Conservation (phyloP, 2,329 filamentous ascomycete genomes). For the Talaromyces sp. region DNA sequence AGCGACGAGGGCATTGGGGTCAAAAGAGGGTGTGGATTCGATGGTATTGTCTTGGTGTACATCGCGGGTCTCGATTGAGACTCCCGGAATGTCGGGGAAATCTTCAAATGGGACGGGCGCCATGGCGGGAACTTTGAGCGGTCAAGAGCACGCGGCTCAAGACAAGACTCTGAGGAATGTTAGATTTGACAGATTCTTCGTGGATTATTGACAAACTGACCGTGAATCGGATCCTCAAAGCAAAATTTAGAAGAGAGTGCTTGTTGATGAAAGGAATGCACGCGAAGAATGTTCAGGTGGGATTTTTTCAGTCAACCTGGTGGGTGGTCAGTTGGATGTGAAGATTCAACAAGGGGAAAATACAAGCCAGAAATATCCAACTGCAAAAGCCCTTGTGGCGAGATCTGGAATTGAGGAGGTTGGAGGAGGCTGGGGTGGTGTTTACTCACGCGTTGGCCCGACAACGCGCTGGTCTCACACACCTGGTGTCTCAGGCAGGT, state of each 20-base stretch:
- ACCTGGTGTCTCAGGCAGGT: background rate
- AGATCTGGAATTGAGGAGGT: constrained; percentile 38
- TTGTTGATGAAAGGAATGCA: constrained; percentile 7
- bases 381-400: constrained; percentile 10
- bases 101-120: constrained; percentile 32
- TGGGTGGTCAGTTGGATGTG: constrained; percentile 9
- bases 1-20: constrained; percentile 31
- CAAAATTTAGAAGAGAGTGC: constrained; percentile 13
- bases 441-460: constrained; percentile 26
- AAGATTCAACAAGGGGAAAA: constrained; percentile 10
- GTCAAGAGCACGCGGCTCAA: constrained; percentile 42
- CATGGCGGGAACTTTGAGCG: constrained; percentile 29
- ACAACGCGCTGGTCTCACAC: constrained; percentile 8
- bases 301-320: constrained; percentile 5
- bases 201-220: constrained; percentile 5
- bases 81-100: constrained; percentile 26
- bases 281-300: constrained; percentile 1
- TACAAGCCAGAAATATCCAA: constrained; percentile 13
- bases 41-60: constrained; percentile 6
- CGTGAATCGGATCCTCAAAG: constrained; percentile 15
- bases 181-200: constrained; percentile 12
- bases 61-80: constrained; percentile 20
- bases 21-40: constrained; percentile 24
- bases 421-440: constrained; percentile 42
- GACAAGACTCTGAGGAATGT: constrained; percentile 29